Percentiles rank a stretch among this genome's conserved stretches.
Evolutionary conservation across 306 rosid species (phyloP).

Genomic region (Prunus armeniaca): DNA sequence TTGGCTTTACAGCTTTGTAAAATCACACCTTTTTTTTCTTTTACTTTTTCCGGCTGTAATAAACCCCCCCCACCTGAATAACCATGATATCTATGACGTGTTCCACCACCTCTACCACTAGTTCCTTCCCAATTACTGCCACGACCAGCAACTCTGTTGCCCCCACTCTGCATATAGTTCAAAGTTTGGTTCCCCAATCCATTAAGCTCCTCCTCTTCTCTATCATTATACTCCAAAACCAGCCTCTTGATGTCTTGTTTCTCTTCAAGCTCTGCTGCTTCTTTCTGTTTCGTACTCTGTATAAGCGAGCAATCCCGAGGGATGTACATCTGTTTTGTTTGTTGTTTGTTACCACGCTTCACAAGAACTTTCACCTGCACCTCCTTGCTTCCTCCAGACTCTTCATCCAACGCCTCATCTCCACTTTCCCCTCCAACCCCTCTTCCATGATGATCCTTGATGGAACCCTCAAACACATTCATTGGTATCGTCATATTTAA

Average conservation of each 20-base stretch:
- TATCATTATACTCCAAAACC: conserved; percentile 90
- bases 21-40: not conserved
- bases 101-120: conserved; percentile 62
- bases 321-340: conserved; percentile 90
- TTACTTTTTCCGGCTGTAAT: conserved; percentile 72
- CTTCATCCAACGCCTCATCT: conserved; percentile 79
- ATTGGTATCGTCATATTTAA: conserved; percentile 96
- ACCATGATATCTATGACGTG: conserved; percentile 71
- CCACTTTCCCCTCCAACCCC: conserved; percentile 84
- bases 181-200: conserved; percentile 76
- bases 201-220: conserved; percentile 96
- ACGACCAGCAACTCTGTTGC: conserved; percentile 53
- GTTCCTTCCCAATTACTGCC: conserved; percentile 63
- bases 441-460: conserved; percentile 84
- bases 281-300: conserved; percentile 97
- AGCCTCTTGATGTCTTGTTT: conserved; percentile 96
- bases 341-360: conserved; percentile 99
- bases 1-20: not conserved
- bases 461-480: conserved; percentile 85
- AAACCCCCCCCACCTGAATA: conserved; percentile 62
- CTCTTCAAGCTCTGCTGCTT: conserved; percentile 98
- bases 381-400: conserved; percentile 70
- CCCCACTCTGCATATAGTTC: conserved; percentile 69
- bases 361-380: conserved; percentile 96
- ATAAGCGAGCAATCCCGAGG: conserved; percentile 88